phyloP scores from a whole-genome alignment of 1,284 basidiomycete genomes.

The Cutaneotrichosporon curvatum region DNA sequence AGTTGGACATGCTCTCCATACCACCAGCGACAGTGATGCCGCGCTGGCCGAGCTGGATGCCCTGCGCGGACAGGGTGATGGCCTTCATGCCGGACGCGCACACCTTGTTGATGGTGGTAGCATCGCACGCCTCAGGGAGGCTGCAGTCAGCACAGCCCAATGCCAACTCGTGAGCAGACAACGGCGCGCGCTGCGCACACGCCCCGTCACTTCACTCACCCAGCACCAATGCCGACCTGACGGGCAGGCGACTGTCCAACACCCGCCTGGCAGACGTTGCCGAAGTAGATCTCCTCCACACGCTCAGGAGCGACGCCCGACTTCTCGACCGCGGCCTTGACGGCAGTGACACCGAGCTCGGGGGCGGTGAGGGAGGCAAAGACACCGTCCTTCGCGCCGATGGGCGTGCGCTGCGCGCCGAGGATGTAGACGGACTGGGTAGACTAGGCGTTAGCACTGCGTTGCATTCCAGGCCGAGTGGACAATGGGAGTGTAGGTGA shows the following conservation, averaged over 20 bases:
- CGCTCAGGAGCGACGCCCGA: constrained; percentile 70
- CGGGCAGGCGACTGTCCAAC: constrained; percentile 91
- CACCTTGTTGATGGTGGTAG: constrained; percentile 98
- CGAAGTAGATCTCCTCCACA: constrained; percentile 93
- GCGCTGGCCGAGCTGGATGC: constrained; percentile 73
- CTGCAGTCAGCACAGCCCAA: constrained; percentile 33
- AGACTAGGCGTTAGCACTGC: constrained; percentile 20
- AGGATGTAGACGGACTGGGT: constrained; percentile 86
- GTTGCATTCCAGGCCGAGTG: no score
- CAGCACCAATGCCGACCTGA: constrained; percentile 83
- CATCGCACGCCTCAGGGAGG: constrained; percentile 75
- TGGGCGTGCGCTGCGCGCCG: constrained; percentile 86
- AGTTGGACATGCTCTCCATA: constrained; percentile 97
- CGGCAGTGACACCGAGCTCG: constrained; percentile 78
- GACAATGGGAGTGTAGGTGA: not conserved
- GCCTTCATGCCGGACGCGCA: constrained; percentile 95
- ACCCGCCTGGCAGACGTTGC: constrained; percentile 93
- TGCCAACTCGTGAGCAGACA: not conserved
- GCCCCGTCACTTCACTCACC: constrained; percentile 47
- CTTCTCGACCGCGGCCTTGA: constrained; percentile 81
- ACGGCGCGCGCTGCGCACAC: not conserved
- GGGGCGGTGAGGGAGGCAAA: constrained; percentile 84
- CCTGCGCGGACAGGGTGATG: constrained; percentile 86
- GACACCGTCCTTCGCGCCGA: constrained; percentile 84
- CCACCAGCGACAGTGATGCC: constrained; percentile 85